Conservation (phyloP, 257 asterid species). For the Ligustrum vulgare region DNA sequence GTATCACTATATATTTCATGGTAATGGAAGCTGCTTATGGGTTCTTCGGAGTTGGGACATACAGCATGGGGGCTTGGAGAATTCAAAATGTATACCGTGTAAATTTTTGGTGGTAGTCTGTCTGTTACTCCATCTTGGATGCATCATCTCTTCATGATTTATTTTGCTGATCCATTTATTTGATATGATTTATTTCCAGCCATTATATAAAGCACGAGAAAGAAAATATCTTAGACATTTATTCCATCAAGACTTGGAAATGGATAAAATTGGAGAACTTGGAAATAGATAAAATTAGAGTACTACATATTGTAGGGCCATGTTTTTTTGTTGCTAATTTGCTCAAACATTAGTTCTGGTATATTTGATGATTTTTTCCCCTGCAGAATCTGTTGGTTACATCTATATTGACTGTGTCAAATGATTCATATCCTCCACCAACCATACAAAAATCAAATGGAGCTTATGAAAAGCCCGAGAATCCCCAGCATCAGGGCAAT, state of each 20-base stretch:
- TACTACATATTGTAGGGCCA: neutral
- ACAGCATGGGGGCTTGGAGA: neutral
- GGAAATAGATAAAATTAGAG: neutral
- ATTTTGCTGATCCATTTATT: neutral
- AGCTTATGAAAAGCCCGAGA: slow-evolving; percentile 37
- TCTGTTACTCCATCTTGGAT: neutral
- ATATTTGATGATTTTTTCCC: slow-evolving; percentile 10
- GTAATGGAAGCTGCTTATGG: neutral
- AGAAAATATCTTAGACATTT: neutral
- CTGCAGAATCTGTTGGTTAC: slow-evolving; percentile 80
- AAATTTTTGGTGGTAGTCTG: neutral
- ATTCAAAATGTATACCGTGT: neutral
- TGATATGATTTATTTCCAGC: neutral
- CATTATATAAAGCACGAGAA: neutral
- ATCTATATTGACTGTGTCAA: slow-evolving; percentile 53
- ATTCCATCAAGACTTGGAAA: neutral
- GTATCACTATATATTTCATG: neutral
- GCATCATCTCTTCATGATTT: neutral
- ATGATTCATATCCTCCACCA: slow-evolving; percentile 39
- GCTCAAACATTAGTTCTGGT: neutral
- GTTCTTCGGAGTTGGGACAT: neutral
- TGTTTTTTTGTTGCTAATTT: neutral
- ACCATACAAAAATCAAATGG: slow-evolving; percentile 41
- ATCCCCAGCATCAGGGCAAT: slow-evolving; percentile 25
- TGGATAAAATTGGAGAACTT: neutral